Base-by-base conservation (phyloP, 202 grass and related monocot genomes). In the Hordeum pubiflorum region DNA sequence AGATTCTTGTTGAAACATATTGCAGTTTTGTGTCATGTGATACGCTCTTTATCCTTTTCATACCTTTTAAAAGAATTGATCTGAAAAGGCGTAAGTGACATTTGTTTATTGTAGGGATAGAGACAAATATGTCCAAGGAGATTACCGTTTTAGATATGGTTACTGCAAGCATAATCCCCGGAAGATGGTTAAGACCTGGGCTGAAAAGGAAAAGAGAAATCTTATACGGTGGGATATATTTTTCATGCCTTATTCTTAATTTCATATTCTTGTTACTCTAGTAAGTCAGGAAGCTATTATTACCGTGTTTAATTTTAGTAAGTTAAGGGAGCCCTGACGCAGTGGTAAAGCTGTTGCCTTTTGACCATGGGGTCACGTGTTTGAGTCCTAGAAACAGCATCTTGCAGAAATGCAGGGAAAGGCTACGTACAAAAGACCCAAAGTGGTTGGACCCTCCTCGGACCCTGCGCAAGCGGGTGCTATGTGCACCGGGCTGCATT, bases 141-240 rank as follows among this genome's bases (percentile, higher is more conserved):
- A 98, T 72, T 98, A 98, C 75, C 92, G 92, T 77, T 98, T 95
- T 71, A 93, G 95, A 87, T 76, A 98, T 88, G 95, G 95, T 78
- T 98, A 98, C 61, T 98, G 90, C 86, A 98, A 95, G 80, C 90
- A 98, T 82, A 98, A 98, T 84, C 95, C 95, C 22, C 86, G 92
- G 36, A 98, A 98, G 83, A 98, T 98, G 95, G 95, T 98, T 20
- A 93, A 98, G 74, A 98, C 95, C 56, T 98, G 92, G 95, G 95
- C 95, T 50, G 92, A 98, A 76, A 98, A 98, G 88, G 92, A 98
- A 84, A 94, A 88, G 84, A 80, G 95, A 61, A 98, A 97, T 75
- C 95, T 98, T 74, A 26, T 86, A 54, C 79, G 88, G 92, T 97
- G 77, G 68, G 77, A 58, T 55, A 37, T 29, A 72, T 69, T 65